These are phyloP conservation scores for Aethionema arabicum DNA, from an alignment of 345 rosid genomes.

Conservation along the genomic window DNA sequence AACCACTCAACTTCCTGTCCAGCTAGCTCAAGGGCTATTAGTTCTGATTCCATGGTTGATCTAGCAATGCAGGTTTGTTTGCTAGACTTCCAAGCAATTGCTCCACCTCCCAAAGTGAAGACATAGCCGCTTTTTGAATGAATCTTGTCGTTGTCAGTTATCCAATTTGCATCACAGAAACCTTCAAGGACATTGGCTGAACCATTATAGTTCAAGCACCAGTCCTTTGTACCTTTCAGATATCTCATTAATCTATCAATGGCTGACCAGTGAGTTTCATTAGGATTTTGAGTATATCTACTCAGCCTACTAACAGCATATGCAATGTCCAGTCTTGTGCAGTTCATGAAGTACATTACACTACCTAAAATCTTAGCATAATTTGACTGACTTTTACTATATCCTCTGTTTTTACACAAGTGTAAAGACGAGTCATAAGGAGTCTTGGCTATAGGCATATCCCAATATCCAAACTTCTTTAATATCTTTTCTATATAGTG, in stretches of 20 bases:
- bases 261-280: neutral
- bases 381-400: neutral
- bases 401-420: neutral
- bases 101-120: neutral
- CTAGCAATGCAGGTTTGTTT: too few relatives aligned
- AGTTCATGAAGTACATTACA: conserved; percentile 3
- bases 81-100: neutral
- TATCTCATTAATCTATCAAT: neutral
- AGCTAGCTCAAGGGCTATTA: neutral
- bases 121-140: neutral
- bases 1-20: neutral
- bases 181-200: neutral
- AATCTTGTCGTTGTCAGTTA: neutral
- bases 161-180: conserved; percentile 3
- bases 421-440: neutral
- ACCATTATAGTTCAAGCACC: neutral
- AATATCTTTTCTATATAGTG: neutral
- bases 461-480: neutral
- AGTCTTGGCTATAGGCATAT: neutral
- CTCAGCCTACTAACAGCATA: conserved; percentile 9
- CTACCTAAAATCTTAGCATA: neutral
- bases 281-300: conserved; percentile 1
- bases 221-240: neutral
- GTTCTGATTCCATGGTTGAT: too few relatives aligned
- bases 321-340: conserved; percentile 1